Percentiles rank a stretch among this genome's conserved stretches.
Conservation (phyloP, 441 rosid genomes). For the Gossypium aridum region DNA sequence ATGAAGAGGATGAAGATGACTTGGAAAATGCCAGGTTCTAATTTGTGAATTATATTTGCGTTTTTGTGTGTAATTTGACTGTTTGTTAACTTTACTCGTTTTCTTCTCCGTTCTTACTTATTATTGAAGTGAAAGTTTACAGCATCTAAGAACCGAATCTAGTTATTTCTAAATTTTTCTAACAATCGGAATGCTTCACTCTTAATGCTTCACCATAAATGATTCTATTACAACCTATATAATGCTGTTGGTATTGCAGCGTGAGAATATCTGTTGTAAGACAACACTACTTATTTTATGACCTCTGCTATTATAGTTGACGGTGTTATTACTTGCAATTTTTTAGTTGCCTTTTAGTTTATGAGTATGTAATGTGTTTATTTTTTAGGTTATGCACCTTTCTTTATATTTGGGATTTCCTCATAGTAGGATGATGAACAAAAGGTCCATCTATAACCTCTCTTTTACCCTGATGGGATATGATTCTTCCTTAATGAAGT, state of each 20-base stretch:
- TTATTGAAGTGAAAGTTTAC: not conserved
- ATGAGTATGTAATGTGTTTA: not conserved
- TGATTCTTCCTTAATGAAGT: not conserved
- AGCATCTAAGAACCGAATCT: not conserved
- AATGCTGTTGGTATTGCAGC: not conserved
- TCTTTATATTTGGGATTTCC: not conserved
- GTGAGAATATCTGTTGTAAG: not conserved
- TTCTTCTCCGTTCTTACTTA: not conserved
- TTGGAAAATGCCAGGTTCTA: conserved; percentile 30
- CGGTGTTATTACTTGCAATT: not conserved
- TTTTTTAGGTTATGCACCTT: not conserved
- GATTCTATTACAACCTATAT: not conserved
- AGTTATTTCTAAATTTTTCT: not conserved
- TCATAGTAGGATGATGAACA: not conserved
- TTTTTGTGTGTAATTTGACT: not conserved
- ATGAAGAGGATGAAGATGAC: conserved; percentile 34
- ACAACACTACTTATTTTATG: not conserved
- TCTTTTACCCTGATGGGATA: not conserved
- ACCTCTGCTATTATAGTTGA: not conserved
- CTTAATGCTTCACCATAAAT: not conserved
- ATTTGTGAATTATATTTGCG: not conserved
- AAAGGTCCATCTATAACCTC: not conserved
- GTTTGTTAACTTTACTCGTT: not conserved
- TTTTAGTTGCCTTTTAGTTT: not conserved
- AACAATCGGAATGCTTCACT: not conserved